phyloP scores from a whole-genome alignment of 2,329 filamentous ascomycete species.

The Onygenales sp. region DNA sequence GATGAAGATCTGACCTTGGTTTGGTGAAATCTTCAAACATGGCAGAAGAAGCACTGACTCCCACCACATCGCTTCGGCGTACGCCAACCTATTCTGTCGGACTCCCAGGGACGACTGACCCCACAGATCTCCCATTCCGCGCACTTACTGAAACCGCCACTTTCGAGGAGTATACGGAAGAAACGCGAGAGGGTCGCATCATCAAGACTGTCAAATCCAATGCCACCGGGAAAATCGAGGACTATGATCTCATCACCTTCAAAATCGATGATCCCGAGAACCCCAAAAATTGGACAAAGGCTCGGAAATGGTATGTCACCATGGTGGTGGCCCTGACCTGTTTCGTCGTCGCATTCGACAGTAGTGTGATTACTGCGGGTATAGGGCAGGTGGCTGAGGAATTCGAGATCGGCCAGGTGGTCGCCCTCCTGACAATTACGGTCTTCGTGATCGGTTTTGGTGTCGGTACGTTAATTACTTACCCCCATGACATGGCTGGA shows the following conservation, averaged over 20 bases:
- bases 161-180: slow-evolving; percentile 57
- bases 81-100: slow-evolving; percentile 18
- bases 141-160: slow-evolving; percentile 52
- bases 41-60: not conserved
- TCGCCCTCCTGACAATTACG: slow-evolving; percentile 61
- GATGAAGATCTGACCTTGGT: not conserved
- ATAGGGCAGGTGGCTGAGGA: slow-evolving; percentile 53
- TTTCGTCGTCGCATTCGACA: slow-evolving; percentile 63
- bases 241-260: slow-evolving; percentile 62
- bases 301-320: slow-evolving; percentile 72
- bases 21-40: not conserved
- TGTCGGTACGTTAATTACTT: slow-evolving; percentile 43
- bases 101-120: slow-evolving; percentile 21
- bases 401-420: slow-evolving; percentile 63
- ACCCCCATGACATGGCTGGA: not conserved
- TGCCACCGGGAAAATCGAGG: slow-evolving; percentile 39
- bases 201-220: slow-evolving; percentile 47
- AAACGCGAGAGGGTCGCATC: slow-evolving; percentile 55
- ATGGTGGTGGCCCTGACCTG: slow-evolving; percentile 73
- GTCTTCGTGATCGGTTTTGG: slow-evolving; percentile 78
- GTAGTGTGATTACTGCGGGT: slow-evolving; percentile 69
- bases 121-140: slow-evolving; percentile 55
- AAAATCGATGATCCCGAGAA: slow-evolving; percentile 62
- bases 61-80: not conserved
- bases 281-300: slow-evolving; percentile 77